Percentiles rank a stretch among this genome's conserved stretches.
Conservation (phyloP, 2,329 filamentous ascomycete genomes). For the Biscogniauxia sp. region DNA sequence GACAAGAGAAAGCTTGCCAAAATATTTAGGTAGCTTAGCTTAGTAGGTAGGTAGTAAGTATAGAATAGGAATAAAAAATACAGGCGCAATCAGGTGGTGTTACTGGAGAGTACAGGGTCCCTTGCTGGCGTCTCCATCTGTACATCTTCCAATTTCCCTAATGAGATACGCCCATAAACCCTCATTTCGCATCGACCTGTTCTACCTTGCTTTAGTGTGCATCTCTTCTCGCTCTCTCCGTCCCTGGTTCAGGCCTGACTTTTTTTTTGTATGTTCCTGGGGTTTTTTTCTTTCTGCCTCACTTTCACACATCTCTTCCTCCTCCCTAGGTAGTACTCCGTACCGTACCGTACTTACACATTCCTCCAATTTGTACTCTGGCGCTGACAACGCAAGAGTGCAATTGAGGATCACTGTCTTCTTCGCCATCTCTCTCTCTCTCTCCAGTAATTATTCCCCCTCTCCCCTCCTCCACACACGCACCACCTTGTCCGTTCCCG, state of each 20-base stretch:
- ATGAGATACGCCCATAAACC: constrained; percentile 16
- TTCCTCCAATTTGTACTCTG: background rate
- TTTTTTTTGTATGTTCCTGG: background rate
- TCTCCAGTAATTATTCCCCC: background rate
- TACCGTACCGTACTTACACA: too few relatives aligned
- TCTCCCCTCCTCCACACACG: background rate
- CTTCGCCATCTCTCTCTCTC: background rate
- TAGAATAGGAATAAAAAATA: background rate
- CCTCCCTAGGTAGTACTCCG: background rate
- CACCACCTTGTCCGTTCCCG: background rate
- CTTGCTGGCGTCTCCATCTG: constrained; percentile 22
- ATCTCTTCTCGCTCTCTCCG: background rate
- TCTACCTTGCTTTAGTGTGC: constrained; percentile 4
- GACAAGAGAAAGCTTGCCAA: too few relatives aligned
- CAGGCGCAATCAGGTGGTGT: background rate
- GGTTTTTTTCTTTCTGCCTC: background rate
- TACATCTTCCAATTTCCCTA: constrained; percentile 25
- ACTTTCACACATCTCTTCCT: background rate
- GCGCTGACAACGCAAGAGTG: background rate
- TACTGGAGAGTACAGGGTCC: constrained; percentile 11
- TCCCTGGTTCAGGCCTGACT: background rate
- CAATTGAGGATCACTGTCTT: background rate
- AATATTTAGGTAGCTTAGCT: too few relatives aligned
- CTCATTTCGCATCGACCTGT: constrained; percentile 3
- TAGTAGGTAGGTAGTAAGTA: background rate